phyloP scores from a whole-genome alignment of 1,139 yeast species.

The Suhomyces yuchorum region DNA sequence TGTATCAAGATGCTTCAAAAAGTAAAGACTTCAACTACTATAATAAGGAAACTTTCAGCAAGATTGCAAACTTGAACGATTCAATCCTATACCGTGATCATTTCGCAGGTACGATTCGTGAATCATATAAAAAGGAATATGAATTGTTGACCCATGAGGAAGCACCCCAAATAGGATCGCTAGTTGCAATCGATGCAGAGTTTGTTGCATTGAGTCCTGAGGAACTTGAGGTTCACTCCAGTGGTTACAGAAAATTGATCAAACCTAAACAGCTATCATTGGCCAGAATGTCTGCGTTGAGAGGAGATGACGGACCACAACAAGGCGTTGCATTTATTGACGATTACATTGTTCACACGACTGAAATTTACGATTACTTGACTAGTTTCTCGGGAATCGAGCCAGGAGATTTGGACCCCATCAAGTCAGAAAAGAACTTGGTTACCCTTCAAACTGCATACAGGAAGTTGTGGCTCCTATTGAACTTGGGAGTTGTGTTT shows the following conservation, averaged over 20 bases:
- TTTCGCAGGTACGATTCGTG: constrained; percentile 71
- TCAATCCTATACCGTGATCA: constrained; percentile 73
- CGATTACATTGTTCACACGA: constrained; percentile 81
- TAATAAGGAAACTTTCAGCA: constrained; percentile 23
- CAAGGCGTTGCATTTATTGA: constrained; percentile 86
- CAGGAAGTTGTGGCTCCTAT: constrained; percentile 81
- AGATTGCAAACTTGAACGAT: constrained; percentile 49
- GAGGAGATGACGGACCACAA: constrained; percentile 69
- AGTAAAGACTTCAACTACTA: constrained; percentile 27
- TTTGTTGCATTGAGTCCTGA: constrained; percentile 85
- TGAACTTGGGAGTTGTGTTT: constrained; percentile 87
- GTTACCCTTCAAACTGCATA: constrained; percentile 86
- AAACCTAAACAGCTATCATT: constrained; percentile 77
- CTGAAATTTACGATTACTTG: constrained; percentile 76
- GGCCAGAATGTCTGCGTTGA: constrained; percentile 85
- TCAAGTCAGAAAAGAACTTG: constrained; percentile 62
- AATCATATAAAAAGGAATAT: constrained; percentile 61
- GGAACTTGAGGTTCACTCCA: constrained; percentile 68
- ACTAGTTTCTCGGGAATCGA: constrained; percentile 93
- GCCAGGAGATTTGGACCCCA: constrained; percentile 84
- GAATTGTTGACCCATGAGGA: constrained; percentile 63
- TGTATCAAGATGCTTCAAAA: constrained; percentile 57
- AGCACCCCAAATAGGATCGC: constrained; percentile 72
- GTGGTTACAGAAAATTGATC: constrained; percentile 68
- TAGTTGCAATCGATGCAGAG: constrained; percentile 96